Evolutionary conservation across 352 stramenopile species (phyloP).

Genomic region (Phytophthora multivora): DNA sequence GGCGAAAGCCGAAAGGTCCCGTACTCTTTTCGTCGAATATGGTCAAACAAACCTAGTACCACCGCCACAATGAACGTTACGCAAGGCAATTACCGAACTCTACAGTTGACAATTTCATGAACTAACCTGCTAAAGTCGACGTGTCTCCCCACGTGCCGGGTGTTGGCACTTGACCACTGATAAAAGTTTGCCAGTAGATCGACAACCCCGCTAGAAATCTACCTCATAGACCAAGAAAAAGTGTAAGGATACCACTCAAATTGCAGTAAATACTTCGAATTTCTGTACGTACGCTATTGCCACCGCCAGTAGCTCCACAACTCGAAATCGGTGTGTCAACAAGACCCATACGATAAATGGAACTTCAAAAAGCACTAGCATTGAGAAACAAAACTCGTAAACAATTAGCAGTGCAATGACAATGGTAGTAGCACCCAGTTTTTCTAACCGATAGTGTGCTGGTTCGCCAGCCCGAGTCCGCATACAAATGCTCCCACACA

Average conservation of each 20-base stretch:
- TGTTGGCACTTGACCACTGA: slow-evolving; percentile 33
- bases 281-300: slow-evolving; percentile 28
- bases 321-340: slow-evolving; percentile 17
- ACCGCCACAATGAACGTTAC: background rate
- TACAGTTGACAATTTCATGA: slow-evolving; percentile 23
- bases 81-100: slow-evolving; percentile 6
- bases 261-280: background rate
- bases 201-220: slow-evolving; percentile 45
- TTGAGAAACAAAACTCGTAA: background rate
- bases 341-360: slow-evolving; percentile 80
- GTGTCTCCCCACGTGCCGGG: slow-evolving; percentile 92
- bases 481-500: slow-evolving; percentile 80
- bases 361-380: slow-evolving; percentile 82
- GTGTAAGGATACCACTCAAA: background rate
- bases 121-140: slow-evolving; percentile 68
- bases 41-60: slow-evolving; percentile 40
- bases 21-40: slow-evolving; percentile 91
- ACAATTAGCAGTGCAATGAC: background rate
- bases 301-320: slow-evolving; percentile 26
- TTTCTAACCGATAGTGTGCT: slow-evolving; percentile 86
- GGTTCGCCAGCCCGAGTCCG: slow-evolving; percentile 91
- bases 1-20: slow-evolving; percentile 92
- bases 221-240: background rate
- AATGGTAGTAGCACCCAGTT: background rate
- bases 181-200: slow-evolving; percentile 38